A percentile compares a stretch with the other conserved stretches of the same genome.
Evolutionary conservation across 257 asterid genomes (phyloP).

Genomic region (Solanum bulbocastanum): DNA sequence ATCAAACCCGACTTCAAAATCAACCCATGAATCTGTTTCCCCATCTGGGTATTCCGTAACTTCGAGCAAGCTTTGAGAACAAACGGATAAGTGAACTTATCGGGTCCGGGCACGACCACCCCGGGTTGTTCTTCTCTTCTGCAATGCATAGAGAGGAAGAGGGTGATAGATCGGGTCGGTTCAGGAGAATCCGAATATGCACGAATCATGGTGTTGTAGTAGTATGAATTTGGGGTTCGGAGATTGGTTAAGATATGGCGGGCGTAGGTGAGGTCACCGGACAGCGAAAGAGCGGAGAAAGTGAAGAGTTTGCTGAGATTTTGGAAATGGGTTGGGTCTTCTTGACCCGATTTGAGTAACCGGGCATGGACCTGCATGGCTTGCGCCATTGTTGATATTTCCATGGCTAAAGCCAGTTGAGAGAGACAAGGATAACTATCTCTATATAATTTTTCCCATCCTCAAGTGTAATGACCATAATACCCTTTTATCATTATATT

Average conservation of each 20-base stretch:
- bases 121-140: neutral
- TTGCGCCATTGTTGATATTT: slow-evolving; percentile 11
- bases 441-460: neutral
- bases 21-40: slow-evolving; percentile 14
- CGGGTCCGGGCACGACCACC: slow-evolving; percentile 10
- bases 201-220: slow-evolving; percentile 17
- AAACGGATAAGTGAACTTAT: slow-evolving; percentile 20
- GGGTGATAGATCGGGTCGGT: slow-evolving; percentile 9
- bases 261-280: slow-evolving; percentile 17
- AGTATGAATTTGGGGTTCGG: slow-evolving; percentile 10
- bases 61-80: slow-evolving; percentile 17
- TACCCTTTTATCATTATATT: neutral
- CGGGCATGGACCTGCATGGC: slow-evolving; percentile 27
- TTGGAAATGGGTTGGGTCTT: neutral
- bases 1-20: slow-evolving; percentile 1
- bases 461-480: neutral
- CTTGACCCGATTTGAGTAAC: slow-evolving; percentile 2
- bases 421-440: neutral
- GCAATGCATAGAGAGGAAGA: slow-evolving; percentile 14
- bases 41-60: neutral
- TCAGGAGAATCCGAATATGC: slow-evolving; percentile 17
- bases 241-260: slow-evolving; percentile 12
- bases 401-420: slow-evolving; percentile 1
- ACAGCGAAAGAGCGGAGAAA: slow-evolving; percentile 20
- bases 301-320: slow-evolving; percentile 17